These are phyloP conservation scores for Groenewaldozyma sp. DNA, from an alignment of 1,139 yeast genomes.

Conservation along the genomic window DNA sequence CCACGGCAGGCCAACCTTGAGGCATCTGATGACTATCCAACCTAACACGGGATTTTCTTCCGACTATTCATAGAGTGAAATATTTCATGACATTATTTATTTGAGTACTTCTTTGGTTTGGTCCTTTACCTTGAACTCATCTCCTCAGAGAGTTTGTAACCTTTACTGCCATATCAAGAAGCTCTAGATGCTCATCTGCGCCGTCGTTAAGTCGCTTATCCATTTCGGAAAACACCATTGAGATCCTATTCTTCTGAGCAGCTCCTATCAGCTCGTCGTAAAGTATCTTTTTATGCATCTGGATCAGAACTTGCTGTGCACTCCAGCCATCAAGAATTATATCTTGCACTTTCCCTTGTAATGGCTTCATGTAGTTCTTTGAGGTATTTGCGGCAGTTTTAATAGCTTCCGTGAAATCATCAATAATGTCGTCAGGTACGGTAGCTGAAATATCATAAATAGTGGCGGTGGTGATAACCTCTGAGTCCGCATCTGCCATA, in stretches of 20 bases:
- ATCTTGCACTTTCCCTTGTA: conserved; percentile 44
- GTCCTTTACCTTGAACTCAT: no score
- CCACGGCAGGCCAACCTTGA: conserved; percentile 94
- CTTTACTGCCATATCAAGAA: conserved; percentile 59
- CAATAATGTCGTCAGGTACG: conserved; percentile 50
- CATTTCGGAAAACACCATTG: conserved; percentile 59
- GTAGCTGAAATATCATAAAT: conserved; percentile 80
- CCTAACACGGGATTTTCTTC: conserved; percentile 11
- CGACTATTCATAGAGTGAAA: conserved; percentile 8
- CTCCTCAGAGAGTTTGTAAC: conserved; percentile 22
- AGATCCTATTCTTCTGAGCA: conserved; percentile 52
- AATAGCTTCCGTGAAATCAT: conserved; percentile 32
- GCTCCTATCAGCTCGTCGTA: conserved; percentile 47
- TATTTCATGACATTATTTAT: no score
- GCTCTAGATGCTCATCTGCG: conserved; percentile 80
- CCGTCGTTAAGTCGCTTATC: conserved; percentile 77
- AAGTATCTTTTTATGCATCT: conserved; percentile 67
- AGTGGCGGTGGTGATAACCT: conserved; percentile 35
- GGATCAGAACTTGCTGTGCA: conserved; percentile 68
- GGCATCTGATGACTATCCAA: conserved; percentile 60
- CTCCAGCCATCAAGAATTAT: conserved; percentile 76
- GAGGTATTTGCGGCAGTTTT: conserved; percentile 17
- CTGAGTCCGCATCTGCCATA: conserved; percentile 14
- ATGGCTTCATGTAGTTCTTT: conserved; percentile 29
- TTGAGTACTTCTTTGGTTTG: no score